A percentile compares a stretch with the other conserved stretches of the same genome.
Evolutionary conservation across 2,329 filamentous ascomycete species (phyloP).

Genomic region (Diaporthe sp.): DNA sequence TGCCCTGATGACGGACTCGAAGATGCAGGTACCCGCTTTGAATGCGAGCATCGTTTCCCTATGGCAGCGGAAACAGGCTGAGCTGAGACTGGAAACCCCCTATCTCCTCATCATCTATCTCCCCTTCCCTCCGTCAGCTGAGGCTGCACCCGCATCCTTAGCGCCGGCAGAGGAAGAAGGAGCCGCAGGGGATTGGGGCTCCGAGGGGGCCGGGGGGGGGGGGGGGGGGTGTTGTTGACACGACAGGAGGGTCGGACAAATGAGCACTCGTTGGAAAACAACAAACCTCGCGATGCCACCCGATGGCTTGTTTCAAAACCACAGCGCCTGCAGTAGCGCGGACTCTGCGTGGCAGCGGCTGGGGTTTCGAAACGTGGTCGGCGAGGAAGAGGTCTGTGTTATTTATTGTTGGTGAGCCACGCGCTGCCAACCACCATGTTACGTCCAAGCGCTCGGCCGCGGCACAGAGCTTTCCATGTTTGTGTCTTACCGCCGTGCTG

Average conservation of each 20-base stretch:
- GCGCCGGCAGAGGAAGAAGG: conserved; percentile 15
- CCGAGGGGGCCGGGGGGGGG: no score
- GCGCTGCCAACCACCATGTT: background rate
- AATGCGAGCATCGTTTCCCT: background rate
- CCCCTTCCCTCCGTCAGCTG: conserved; percentile 4
- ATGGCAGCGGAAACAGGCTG: background rate
- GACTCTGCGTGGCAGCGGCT: background rate
- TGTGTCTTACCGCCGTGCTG: background rate
- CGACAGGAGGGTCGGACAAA: background rate
- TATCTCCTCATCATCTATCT: background rate
- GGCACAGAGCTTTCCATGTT: background rate
- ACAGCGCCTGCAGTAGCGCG: conserved; percentile 16
- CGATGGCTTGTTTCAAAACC: conserved; percentile 28
- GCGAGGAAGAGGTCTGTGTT: conserved; percentile 9
- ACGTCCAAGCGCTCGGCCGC: conserved; percentile 1
- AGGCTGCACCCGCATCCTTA: conserved; percentile 20
- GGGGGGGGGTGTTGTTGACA: background rate
- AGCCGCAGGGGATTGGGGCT: background rate
- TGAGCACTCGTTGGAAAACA: background rate
- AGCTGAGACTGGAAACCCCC: background rate
- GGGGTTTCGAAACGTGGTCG: conserved; percentile 18
- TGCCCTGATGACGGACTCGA: background rate
- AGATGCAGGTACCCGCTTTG: background rate
- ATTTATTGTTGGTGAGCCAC: conserved; percentile 4
- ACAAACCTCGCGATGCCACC: conserved; percentile 10